Percentiles rank a stretch among this genome's conserved stretches.
Conservation (phyloP, 176 grass and related monocot species). For the Ensete glaucum region DNA sequence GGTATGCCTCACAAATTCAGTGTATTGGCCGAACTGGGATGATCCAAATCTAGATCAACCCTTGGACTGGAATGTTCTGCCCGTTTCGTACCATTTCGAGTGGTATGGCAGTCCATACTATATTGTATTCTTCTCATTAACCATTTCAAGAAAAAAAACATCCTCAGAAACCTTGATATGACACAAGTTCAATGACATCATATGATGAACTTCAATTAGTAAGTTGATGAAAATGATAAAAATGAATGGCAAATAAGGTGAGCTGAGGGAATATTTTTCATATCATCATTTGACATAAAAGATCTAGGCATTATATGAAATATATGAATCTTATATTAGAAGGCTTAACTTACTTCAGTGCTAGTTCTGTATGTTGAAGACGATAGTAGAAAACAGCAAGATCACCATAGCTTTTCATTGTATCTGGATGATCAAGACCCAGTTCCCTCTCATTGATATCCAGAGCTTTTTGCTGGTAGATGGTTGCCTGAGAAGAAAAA, state of each 20-base stretch:
- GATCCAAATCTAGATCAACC: no score
- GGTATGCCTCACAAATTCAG: no score
- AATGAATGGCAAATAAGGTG: not conserved
- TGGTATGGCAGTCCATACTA: no score
- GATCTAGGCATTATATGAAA: not conserved
- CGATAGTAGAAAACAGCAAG: constrained; percentile 99
- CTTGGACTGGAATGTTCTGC: no score
- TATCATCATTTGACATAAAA: not conserved
- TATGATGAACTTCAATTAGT: not conserved
- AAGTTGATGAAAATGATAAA: not conserved
- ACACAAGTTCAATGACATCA: not conserved
- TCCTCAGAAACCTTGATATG: not conserved
- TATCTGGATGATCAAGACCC: constrained; percentile 98
- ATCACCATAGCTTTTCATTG: constrained; percentile 99
- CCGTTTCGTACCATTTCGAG: no score
- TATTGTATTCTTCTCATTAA: not conserved
- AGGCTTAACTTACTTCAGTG: constrained; percentile 60
- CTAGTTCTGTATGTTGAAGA: constrained; percentile 95
- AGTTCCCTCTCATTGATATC: constrained; percentile 99
- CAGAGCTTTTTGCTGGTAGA: constrained; percentile 97
- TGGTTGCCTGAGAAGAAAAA: constrained; percentile 54
- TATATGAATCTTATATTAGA: not conserved
- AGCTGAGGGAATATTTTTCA: not conserved
- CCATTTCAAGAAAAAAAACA: not conserved
- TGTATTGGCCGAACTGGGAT: no score